Evolutionary conservation across 2,329 filamentous ascomycete genomes (phyloP).

Genomic region (Pyricularia grisea): DNA sequence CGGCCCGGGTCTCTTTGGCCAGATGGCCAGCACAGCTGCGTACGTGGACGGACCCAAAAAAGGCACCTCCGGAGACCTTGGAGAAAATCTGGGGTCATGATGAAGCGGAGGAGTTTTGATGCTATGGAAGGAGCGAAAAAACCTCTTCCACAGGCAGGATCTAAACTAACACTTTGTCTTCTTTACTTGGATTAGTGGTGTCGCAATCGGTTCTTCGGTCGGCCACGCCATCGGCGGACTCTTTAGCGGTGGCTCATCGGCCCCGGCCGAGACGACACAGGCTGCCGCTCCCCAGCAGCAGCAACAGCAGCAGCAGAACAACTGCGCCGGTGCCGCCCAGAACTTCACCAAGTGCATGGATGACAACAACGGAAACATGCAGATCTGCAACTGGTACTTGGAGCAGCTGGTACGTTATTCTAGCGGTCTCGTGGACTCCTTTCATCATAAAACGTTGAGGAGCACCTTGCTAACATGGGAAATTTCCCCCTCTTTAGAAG

Average conservation of each 20-base stretch:
- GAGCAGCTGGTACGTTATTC: conserved; percentile 58
- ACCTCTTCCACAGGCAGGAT: neutral
- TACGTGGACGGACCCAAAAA: conserved; percentile 44
- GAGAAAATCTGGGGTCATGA: neutral
- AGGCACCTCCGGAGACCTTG: neutral
- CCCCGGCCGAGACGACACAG: conserved; percentile 35
- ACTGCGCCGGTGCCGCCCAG: conserved; percentile 71
- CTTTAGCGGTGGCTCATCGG: conserved; percentile 67
- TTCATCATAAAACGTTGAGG: neutral
- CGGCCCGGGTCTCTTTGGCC: conserved; percentile 81
- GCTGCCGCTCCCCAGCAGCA: conserved; percentile 43
- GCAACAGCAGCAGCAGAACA: conserved; percentile 47
- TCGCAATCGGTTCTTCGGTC: conserved; percentile 90
- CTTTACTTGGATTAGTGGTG: conserved; percentile 55
- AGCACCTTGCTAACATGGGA: neutral
- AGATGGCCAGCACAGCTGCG: conserved; percentile 98
- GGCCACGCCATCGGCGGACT: conserved; percentile 88
- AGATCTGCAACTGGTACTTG: conserved; percentile 95
- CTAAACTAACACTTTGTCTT: conserved; percentile 14
- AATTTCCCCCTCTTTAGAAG: conserved; percentile 33
- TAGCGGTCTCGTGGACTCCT: neutral
- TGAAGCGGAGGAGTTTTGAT: neutral
- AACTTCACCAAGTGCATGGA: conserved; percentile 95
- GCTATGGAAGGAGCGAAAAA: conserved; percentile 5
- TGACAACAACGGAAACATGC: conserved; percentile 86